Conservation (phyloP, 495 filamentous ascomycete species). For the Annulohypoxylon maeteangense region DNA sequence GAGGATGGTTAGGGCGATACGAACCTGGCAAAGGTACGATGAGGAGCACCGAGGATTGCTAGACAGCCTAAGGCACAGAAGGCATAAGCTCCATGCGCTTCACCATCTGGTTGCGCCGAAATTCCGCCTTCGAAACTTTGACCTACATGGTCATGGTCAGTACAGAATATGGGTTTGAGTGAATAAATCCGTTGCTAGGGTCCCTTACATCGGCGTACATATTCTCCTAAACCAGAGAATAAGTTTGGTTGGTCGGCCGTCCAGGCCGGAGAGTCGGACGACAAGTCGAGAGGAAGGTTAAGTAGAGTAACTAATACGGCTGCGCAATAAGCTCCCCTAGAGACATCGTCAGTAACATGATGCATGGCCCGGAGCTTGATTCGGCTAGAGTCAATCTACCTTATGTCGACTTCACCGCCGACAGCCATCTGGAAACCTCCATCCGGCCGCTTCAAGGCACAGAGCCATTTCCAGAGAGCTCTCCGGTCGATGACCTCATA, state of each 20-base stretch:
- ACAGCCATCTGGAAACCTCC: conserved; percentile 84
- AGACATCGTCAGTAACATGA: conserved; percentile 30
- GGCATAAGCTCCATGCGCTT: conserved; percentile 96
- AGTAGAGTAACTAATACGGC: conserved; percentile 84
- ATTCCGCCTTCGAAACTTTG: conserved; percentile 97
- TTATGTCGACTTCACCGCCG: conserved; percentile 90
- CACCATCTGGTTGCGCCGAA: conserved; percentile 78
- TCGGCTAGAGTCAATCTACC: conserved; percentile 61
- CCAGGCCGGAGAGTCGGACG: conserved; percentile 67
- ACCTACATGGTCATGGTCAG: conserved; percentile 61
- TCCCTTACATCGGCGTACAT: conserved; percentile 80
- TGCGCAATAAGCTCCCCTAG: conserved; percentile 89
- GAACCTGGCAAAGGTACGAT: conserved; percentile 73
- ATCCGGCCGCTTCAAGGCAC: conserved; percentile 80
- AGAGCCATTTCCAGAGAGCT: conserved; percentile 90
- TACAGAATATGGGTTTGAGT: conserved; percentile 30
- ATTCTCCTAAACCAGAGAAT: conserved; percentile 75
- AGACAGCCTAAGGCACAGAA: conserved; percentile 93
- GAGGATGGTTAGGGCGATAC: conserved; percentile 34
- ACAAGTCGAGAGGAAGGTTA: conserved; percentile 80
- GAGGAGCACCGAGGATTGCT: conserved; percentile 80
- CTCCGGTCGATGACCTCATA: conserved; percentile 81
- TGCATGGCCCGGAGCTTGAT: conserved; percentile 27
- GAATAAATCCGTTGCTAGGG: conserved; percentile 11
- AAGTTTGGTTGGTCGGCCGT: conserved; percentile 63